A percentile compares a stretch with the other conserved stretches of the same genome.
Conservation (phyloP, 2,329 filamentous ascomycete genomes). For the Clarireedia hainanense region DNA sequence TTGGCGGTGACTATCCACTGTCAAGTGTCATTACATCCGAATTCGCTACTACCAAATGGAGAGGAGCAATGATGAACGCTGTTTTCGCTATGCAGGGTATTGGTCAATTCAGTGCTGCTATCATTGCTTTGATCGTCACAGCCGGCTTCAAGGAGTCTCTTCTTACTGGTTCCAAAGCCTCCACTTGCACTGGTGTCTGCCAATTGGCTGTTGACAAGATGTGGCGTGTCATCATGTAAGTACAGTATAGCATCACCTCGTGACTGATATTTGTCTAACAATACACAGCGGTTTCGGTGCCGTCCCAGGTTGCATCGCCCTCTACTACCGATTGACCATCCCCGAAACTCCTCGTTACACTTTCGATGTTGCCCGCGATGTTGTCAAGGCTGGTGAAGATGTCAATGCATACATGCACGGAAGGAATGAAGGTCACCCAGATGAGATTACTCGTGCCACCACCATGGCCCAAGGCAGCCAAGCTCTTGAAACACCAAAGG, state of each 20-base stretch:
- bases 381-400: conserved; percentile 66
- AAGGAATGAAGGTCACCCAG: conserved; percentile 51
- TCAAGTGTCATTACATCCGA: conserved; percentile 80
- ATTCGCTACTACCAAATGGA: conserved; percentile 79
- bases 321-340: conserved; percentile 79
- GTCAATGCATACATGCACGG: conserved; percentile 66
- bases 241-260: background rate
- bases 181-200: conserved; percentile 56
- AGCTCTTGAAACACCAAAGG: conserved; percentile 48
- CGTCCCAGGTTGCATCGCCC: conserved; percentile 69
- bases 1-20: conserved; percentile 74
- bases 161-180: conserved; percentile 39
- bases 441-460: conserved; percentile 63
- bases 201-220: conserved; percentile 71
- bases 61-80: conserved; percentile 79
- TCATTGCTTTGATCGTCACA: conserved; percentile 69
- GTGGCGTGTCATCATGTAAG: conserved; percentile 66
- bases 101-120: conserved; percentile 67
- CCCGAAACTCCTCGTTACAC: conserved; percentile 85
- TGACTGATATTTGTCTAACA: background rate
- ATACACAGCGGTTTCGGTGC: conserved; percentile 57
- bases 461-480: conserved; percentile 61
- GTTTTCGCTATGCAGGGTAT: conserved; percentile 86
- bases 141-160: conserved; percentile 62
- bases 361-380: conserved; percentile 71